Percentiles rank a stretch among this genome's conserved stretches.
Evolutionary conservation across 192 early-diverging fungal genomes (phyloP).

Genomic region (Backusella sp.): DNA sequence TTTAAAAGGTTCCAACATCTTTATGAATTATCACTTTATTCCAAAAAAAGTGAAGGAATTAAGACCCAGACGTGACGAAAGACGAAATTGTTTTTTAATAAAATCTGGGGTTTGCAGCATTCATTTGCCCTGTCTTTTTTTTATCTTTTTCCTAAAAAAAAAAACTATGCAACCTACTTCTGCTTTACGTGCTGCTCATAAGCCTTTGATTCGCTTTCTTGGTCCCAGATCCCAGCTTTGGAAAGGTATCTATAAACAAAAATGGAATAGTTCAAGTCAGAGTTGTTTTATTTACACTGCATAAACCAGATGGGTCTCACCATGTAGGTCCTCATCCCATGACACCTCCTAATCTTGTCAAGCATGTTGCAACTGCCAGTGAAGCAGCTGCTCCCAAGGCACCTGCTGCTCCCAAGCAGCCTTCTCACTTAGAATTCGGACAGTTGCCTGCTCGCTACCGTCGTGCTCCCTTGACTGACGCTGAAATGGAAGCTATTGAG

Average conservation of each 20-base stretch:
- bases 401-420: constrained; percentile 10
- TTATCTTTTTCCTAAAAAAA: not conserved
- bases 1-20: too few relatives aligned
- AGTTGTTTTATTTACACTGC: not conserved
- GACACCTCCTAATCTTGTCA: constrained; percentile 36
- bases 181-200: constrained; percentile 27
- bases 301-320: constrained; percentile 22
- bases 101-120: not conserved
- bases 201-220: constrained; percentile 38
- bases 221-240: constrained; percentile 35
- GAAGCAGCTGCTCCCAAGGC: constrained; percentile 6
- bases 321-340: constrained; percentile 38
- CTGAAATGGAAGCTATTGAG: constrained; percentile 53
- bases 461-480: constrained; percentile 38
- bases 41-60: too few relatives aligned
- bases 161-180: constrained; percentile 26
- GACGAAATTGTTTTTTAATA: not conserved
- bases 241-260: constrained; percentile 28
- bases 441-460: constrained; percentile 42
- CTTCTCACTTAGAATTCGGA: constrained; percentile 34
- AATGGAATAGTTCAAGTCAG: not conserved
- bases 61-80: too few relatives aligned
- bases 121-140: constrained; percentile 7
- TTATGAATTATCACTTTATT: too few relatives aligned
- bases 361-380: constrained; percentile 27